Base-by-base conservation (phyloP, 2,329 filamentous ascomycete genomes). In the Stenocarpella maydis region DNA sequence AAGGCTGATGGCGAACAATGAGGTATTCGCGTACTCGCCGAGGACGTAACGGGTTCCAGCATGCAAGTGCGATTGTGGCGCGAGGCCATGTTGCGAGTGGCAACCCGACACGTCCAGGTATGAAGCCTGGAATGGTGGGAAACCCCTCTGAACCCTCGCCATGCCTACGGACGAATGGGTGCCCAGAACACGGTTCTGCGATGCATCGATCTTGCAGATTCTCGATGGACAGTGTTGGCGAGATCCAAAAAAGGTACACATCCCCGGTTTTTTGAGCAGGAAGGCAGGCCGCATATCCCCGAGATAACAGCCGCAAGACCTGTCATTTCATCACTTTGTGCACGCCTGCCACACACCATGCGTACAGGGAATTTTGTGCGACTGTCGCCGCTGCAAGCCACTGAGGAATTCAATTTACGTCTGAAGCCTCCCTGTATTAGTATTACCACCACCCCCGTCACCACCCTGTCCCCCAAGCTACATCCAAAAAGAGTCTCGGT, bases 401-500 rank as follows among this genome's bases (percentile, higher is more conserved):
- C n/a, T 19, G 58, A 26, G 28, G 28, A 63, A 63, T 49, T 49
- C 24, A n/a, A 63, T 49, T 41, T 26, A 43, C 58, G 28, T 49
- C 10, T 17, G n/a, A 17, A 37, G 43, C n/a, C 37, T 28, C 58
- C 10, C 43, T 63, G 58, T 54, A 66, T 39, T 24, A 49, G 58
- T 54, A 66, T 39, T 24, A 49, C 52, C 28, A 50, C 54, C 43
- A 52, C 53, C 49, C 4, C 31, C 31, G 39, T 43, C 28, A 50
- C 54, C 43, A 52, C 53, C 49, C 52, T 37, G 31, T 52, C 43
- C 67, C 45, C 39, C 34, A 60, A 17, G n/a, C 65, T 53, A 26
- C n/a, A 39, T 28, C 61, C 68, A 12, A 43, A 53, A 67, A 50
- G 34, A 49, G 63, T 43, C 53, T 69, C 68, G 68, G 68, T 69